Conservation (phyloP, 1,284 basidiomycete species). For the Tylopilus orsonianus region DNA sequence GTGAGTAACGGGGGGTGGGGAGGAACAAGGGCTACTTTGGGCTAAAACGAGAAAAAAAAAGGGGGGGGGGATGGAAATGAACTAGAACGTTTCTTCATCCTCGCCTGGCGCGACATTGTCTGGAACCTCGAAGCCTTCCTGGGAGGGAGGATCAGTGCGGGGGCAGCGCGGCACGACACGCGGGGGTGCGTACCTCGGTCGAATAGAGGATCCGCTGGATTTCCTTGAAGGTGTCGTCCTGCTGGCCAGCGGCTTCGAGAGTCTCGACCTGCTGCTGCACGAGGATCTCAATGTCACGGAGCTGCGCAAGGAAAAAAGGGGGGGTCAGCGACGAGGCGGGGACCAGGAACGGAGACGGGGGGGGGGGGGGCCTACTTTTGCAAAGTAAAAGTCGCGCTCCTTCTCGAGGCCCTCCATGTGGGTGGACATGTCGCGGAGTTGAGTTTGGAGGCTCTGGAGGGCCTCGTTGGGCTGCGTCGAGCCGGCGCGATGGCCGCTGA, state of each 20-base stretch:
- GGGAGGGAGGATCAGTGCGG: conserved; percentile 12
- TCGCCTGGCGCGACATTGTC: conserved; percentile 44
- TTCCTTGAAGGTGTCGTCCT: conserved; percentile 71
- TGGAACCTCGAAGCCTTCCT: conserved; percentile 76
- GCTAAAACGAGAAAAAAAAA: background rate
- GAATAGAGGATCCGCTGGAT: conserved; percentile 95
- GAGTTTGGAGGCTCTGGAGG: conserved; percentile 65
- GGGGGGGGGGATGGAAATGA: conserved; percentile 9
- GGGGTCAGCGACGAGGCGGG: too few relatives aligned
- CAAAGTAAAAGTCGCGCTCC: conserved; percentile 98
- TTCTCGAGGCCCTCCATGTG: conserved; percentile 90
- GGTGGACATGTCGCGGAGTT: conserved; percentile 81
- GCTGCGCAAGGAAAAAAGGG: conserved; percentile 43
- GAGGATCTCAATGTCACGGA: conserved; percentile 94
- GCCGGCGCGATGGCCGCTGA: conserved; percentile 63
- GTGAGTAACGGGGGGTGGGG: conserved; percentile 17
- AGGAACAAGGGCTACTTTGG: conserved; percentile 23
- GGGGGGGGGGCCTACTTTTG: conserved; percentile 65
- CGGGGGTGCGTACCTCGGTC: conserved; percentile 70
- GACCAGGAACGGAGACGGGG: conserved; percentile 5
- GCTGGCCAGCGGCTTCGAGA: conserved; percentile 58
- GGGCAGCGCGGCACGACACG: background rate
- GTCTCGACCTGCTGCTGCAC: conserved; percentile 74
- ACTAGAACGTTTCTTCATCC: conserved; percentile 61
- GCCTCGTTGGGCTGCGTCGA: conserved; percentile 62